These are phyloP conservation scores for Neofusicoccum parvum DNA, from an alignment of 2,329 filamentous ascomycete genomes.

Conservation along the genomic window DNA sequence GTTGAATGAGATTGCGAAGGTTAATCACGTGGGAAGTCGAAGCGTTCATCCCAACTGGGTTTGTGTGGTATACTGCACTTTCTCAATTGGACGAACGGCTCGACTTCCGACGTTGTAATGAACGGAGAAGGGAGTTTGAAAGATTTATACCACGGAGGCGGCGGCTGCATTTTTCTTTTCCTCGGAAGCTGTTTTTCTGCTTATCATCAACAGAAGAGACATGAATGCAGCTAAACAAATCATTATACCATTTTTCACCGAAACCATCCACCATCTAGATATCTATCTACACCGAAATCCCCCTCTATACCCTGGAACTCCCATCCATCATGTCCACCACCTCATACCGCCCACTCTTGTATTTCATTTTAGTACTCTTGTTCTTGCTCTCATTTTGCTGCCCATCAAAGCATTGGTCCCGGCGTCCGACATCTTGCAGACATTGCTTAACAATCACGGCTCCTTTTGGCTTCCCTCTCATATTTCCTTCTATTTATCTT, in stretches of 20 bases:
- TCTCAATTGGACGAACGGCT: too few species aligned
- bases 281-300: neutral
- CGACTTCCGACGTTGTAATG: neutral
- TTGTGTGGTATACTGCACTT: too few species aligned
- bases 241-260: neutral
- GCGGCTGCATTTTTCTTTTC: neutral
- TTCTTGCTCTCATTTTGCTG: neutral
- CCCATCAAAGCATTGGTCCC: slow-evolving; percentile 8
- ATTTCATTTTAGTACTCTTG: slow-evolving; percentile 4
- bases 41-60: too few species aligned
- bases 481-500: neutral
- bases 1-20: neutral
- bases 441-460: neutral
- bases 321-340: neutral
- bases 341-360: neutral
- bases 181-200: neutral
- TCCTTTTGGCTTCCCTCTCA: neutral
- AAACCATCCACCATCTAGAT: neutral
- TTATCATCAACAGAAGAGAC: neutral
- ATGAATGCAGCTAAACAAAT: slow-evolving; percentile 9
- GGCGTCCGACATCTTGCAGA: neutral
- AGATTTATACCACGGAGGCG: slow-evolving; percentile 1
- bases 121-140: neutral
- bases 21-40: too few species aligned
- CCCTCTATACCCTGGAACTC: neutral